Evolutionary conservation across 306 rosid genomes (phyloP).

Genomic region (Hippophae gyantsensis): DNA sequence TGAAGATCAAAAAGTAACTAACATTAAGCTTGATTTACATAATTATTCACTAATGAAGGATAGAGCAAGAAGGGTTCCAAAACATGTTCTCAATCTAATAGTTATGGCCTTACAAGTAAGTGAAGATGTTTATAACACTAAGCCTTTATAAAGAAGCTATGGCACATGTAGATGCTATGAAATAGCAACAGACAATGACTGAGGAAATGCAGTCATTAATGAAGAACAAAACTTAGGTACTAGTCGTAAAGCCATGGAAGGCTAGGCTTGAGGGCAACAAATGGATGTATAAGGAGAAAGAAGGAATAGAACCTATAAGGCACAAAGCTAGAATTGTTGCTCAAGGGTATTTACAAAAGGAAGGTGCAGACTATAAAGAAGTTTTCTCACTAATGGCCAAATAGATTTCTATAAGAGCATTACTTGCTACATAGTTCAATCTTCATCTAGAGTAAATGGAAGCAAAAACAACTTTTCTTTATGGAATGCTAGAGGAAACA

Average conservation of each 20-base stretch:
- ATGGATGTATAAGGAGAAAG: not conserved
- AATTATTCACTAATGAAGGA: too few species aligned
- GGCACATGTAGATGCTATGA: not conserved
- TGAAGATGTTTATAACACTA: not conserved
- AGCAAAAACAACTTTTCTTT: too few species aligned
- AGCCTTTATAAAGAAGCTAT: not conserved
- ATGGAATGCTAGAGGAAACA: not conserved
- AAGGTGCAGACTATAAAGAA: not conserved
- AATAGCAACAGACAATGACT: not conserved
- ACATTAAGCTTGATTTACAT: too few species aligned
- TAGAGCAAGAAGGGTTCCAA: not conserved
- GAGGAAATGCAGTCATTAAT: not conserved
- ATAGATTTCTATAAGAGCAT: not conserved
- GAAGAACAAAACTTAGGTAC: not conserved
- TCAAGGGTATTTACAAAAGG: not conserved
- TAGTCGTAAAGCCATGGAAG: not conserved
- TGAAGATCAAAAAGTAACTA: too few species aligned
- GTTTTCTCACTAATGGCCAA: not conserved
- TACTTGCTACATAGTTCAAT: not conserved
- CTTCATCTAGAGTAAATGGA: too few species aligned
- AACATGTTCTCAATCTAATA: too few species aligned
- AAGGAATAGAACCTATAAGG: not conserved
- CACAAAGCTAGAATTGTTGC: not conserved
- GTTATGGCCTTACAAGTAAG: not conserved
- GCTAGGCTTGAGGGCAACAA: not conserved